phyloP scores from a whole-genome alignment of 148 eudicot genomes.

The Silene conica region DNA sequence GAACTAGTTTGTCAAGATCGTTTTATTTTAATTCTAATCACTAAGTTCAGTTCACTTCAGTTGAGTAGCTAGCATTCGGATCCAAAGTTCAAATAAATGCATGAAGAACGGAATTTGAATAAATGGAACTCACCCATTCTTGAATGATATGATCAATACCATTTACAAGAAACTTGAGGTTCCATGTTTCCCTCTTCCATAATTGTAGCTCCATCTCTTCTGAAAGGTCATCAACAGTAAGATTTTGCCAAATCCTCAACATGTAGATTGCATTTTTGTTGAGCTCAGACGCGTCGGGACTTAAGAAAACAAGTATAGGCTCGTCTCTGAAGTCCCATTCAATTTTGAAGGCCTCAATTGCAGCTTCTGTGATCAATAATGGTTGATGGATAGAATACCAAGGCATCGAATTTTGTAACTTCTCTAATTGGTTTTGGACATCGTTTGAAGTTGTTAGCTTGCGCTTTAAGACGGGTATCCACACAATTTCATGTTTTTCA shows the following conservation, averaged over 20 bases:
- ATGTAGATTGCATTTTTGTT: conserved; percentile 38
- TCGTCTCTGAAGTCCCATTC: conserved; percentile 28
- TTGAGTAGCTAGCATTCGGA: too few species aligned
- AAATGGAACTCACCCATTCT: conserved; percentile 28
- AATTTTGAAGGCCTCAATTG: conserved; percentile 16
- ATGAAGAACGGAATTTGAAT: too few species aligned
- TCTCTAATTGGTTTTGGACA: conserved; percentile 13
- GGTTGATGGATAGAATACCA: conserved; percentile 39
- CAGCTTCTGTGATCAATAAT: conserved; percentile 8
- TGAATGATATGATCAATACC: conserved; percentile 24
- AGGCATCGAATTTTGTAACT: conserved; percentile 22
- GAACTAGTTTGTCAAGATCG: too few species aligned
- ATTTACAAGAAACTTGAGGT: conserved; percentile 30
- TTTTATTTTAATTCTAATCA: too few species aligned
- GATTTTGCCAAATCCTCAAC: conserved; percentile 47
- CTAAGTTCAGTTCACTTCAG: too few species aligned
- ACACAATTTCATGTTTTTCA: conserved; percentile 23
- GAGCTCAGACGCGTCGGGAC: conserved; percentile 26
- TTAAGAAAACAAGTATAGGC: conserved; percentile 36
- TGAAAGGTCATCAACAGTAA: conserved; percentile 32
- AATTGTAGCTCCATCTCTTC: conserved; percentile 21
- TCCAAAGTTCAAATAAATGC: too few species aligned
- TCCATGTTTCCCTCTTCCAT: conserved; percentile 37
- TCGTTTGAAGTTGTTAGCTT: conserved; percentile 17
- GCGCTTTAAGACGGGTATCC: conserved; percentile 30